These are phyloP conservation scores for Quercus aquifolioides DNA, from an alignment of 306 rosid genomes.

Conservation along the genomic window DNA sequence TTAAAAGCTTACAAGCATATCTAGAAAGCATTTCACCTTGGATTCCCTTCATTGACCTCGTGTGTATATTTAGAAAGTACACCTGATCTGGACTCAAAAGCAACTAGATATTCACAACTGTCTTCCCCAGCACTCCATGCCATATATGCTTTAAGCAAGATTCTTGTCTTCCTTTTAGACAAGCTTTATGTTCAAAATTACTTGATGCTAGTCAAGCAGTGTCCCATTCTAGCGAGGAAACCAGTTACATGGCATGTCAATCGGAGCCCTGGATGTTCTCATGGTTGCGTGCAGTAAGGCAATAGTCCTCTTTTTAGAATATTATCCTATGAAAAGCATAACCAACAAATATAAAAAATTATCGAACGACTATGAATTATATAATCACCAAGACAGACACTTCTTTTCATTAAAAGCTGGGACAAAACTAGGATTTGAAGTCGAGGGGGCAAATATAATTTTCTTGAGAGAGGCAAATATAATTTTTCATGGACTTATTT, in stretches of 20 bases:
- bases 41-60: constrained; percentile 60
- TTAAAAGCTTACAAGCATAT: background rate
- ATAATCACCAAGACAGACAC: too few species aligned
- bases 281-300: constrained; percentile 21
- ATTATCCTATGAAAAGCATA: constrained; percentile 14
- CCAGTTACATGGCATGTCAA: constrained; percentile 21
- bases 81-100: constrained; percentile 47
- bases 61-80: constrained; percentile 13
- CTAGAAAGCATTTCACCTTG: constrained; percentile 40
- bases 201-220: constrained; percentile 20
- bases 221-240: background rate
- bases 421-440: too few species aligned
- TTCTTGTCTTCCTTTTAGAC: constrained; percentile 50
- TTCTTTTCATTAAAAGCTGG: too few species aligned
- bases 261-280: constrained; percentile 22
- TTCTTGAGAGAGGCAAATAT: too few species aligned
- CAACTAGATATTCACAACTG: constrained; percentile 10
- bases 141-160: constrained; percentile 39
- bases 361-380: too few species aligned
- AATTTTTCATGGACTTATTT: too few species aligned
- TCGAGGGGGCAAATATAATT: too few species aligned
- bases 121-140: constrained; percentile 31
- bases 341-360: background rate
- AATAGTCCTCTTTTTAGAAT: constrained; percentile 19
- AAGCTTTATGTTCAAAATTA: constrained; percentile 36